Base-by-base conservation (phyloP, 768 basidiomycete species). In the Suillus decipiens region DNA sequence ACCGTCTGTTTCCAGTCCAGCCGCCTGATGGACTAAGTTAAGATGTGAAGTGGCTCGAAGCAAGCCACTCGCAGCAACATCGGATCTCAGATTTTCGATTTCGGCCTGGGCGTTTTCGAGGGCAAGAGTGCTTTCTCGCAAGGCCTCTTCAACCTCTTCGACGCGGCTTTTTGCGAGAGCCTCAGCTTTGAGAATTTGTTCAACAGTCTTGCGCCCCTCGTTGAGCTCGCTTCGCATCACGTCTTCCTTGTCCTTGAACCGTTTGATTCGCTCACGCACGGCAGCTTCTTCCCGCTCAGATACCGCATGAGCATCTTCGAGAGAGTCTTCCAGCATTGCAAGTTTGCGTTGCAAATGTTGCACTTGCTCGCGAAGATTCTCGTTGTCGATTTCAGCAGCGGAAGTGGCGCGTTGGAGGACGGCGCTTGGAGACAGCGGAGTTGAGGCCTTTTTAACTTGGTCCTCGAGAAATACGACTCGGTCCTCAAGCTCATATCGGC, bases 311-410 rank as follows among this genome's bases (percentile, higher is more conserved):
- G 83, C 79, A 69, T 97, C 95, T 67, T 95, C 94, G 17, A 98
- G 82, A 66, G 86, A 80, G 70, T 96, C 96, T 71, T 99, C 95
- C 70, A 96, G 80, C 43, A 78, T 79, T 2, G 82, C 75, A 34
- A 96, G 82, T 73, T 89, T 90, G 71, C 84, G 86, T 71, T 93
- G 90, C 39, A 96, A 80, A 75, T 99, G 93, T 45, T 86, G 84
- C n/a, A 94, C 83, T 73, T 99, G 96, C 34, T 96, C 95, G 17
- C 84, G 87, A 14, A 98, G 84, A 15, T 86, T 89, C 73, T 99
- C 95, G 70, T 98, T 98, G 75, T 99, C 96, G 66, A 99, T 99
- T 71, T 94, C 87, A 2, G 88, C 84, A 0, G 95, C 96, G 10
- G 93, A 88, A 5, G 85, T 77, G 5, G 84, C 80, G 33, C 79